Conservation (phyloP, 2,329 filamentous ascomycete genomes). For the Dothistroma pini region DNA sequence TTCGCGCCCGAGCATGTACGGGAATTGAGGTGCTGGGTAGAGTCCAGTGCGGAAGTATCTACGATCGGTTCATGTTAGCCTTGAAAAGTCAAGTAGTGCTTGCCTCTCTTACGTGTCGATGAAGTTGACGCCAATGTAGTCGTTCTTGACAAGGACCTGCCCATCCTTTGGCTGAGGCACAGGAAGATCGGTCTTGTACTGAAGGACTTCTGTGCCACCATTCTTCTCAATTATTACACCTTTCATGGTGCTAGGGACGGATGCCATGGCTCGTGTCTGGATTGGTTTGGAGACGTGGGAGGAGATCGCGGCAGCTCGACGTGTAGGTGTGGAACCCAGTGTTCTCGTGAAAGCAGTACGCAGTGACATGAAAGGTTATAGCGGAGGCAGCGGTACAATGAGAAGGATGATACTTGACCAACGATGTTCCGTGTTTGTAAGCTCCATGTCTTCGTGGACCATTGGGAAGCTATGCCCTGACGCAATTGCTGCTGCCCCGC, state of each 20-base stretch:
- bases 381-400: not conserved
- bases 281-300: conserved; percentile 18
- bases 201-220: conserved; percentile 67
- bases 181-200: conserved; percentile 66
- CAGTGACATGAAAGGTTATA: conserved; percentile 18
- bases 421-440: conserved; percentile 9
- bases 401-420: not conserved
- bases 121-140: conserved; percentile 77
- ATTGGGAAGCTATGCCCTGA: conserved; percentile 5
- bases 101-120: conserved; percentile 65
- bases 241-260: conserved; percentile 65
- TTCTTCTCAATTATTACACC: conserved; percentile 69
- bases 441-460: conserved; percentile 5
- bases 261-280: conserved; percentile 38
- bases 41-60: conserved; percentile 83
- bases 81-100: not conserved
- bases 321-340: conserved; percentile 19
- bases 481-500: not conserved
- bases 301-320: conserved; percentile 26
- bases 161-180: conserved; percentile 66
- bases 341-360: conserved; percentile 14
- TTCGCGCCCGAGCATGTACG: conserved; percentile 76
- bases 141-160: conserved; percentile 76
- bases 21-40: conserved; percentile 65
- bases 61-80: not conserved